Base-by-base conservation (phyloP, 805 yeast species). In the Lipomyces spencermartinsiae region DNA sequence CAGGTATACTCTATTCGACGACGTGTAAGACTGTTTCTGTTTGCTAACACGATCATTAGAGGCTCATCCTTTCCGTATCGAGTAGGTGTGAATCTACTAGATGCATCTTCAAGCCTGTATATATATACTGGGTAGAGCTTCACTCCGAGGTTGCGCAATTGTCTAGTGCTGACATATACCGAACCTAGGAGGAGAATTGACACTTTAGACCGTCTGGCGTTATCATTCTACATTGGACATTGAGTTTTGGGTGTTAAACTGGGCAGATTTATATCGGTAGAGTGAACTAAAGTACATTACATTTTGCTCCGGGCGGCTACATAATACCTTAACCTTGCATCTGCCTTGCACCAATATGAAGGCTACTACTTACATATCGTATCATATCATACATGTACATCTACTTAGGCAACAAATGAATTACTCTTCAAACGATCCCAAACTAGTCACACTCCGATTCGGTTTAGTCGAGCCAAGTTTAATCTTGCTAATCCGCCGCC, bases 1-100 rank as follows among this genome's bases (percentile, higher is more conserved):
- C 71, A 19, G 71, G 71, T 64, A 64, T 25, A 65, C 53, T 12
- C 22, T 19, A 16, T n/a, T 29, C 51, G 51, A 46, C 49, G 31
- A 34, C 35, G 57, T 56, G 12, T 31, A 39, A 16, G 25, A 19
- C 34, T 53, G 59, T 25, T 35, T 49, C 29, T n/a, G 8, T 4
- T 14, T n/a, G 10, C 46, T 16, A 8, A 14, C 10, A 9, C 31
- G 10, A 33, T n/a, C 29, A 57, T n/a, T 37, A 19, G 59, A 57
- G 37, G 59, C 59, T 8, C 59, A 57, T 33, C 59, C 59, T 33
- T 57, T 57, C 43, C 29, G 43, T 14, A 57, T 57, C 43, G 37
- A 33, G 25, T 22, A 29, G 29, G 29, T 25, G 29, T 3, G 1
- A 3, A 25, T 25, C 29, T 25, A 25, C 29, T 25, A 25, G 29